Evolutionary conservation across 2,329 filamentous ascomycete genomes (phyloP), one percentile per base, ranked within the genome.

Genomic region (Hypoxylon sp.): DNA sequence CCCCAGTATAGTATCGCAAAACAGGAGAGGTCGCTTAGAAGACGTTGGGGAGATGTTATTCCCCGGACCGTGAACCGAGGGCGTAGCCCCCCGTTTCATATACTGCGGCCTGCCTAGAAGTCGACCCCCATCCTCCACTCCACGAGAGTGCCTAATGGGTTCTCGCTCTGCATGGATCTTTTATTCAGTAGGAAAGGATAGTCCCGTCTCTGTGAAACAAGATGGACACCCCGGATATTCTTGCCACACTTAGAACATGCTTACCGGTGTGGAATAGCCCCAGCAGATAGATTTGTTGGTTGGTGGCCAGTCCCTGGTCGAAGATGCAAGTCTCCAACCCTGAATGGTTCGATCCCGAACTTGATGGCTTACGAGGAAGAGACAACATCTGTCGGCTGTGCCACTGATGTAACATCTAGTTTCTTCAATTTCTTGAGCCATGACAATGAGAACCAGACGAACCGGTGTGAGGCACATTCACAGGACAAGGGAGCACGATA

Each of bases 61-160:
- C 26, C 49, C 37, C 58, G 62, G 46, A 32, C 60, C 24, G 22
- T 41, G 26, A 37, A 1, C 57, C 57, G 56, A 53, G 43, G 50
- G 53, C 55, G 61, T 51, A 59, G 57, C 64, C 65, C 65, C 10
- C 62, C 53, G 58, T 65, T 65, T 67, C 64, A 62, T 13, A 56
- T 26, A 39, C 58, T 52, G 62, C 62, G 30, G 56, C 59, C 59
- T 48, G 49, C 58, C 57, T 53, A 49, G 13, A 50, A 55, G 43
- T 22, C 30, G 46, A 41, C 57, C 60, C 57, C 58, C 64, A 61
- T 64, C 22, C 22, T 44, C 48, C 39, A 64, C 41, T 52, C 39
- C 58, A 37, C 50, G 52, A 57, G 44, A 58, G 26, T 51, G 53
- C 44, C 56, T 56, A 51, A 34, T 41, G n/a, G 28, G 17, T 32